Evolutionary conservation across 108 stramenopile species (phyloP).

Genomic region (Conticribra guillardii): DNA sequence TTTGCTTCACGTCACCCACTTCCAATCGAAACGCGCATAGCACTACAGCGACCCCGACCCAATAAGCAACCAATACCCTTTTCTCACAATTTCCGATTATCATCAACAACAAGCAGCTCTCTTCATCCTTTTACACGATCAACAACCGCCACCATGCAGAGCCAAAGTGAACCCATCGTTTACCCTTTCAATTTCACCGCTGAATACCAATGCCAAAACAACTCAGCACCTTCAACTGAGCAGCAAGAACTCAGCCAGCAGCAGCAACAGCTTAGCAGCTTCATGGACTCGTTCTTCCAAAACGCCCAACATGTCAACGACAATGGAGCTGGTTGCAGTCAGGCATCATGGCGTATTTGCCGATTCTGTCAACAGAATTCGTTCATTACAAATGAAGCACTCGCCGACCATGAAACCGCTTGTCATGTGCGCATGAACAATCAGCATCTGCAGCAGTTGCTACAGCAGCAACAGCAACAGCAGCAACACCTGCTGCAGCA

Average conservation of each 20-base stretch:
- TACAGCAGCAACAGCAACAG: conserved; percentile 26
- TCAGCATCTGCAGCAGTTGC: conserved; percentile 6
- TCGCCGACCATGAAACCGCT: conserved; percentile 2
- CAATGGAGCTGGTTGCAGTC: neutral
- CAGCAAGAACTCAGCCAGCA: too few species aligned
- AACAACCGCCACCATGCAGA: neutral
- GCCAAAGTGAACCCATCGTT: neutral
- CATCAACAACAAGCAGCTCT: neutral
- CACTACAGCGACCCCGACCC: neutral
- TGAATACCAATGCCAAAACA: neutral
- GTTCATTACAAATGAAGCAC: neutral
- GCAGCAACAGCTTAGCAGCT: neutral
- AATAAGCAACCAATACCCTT: too few species aligned
- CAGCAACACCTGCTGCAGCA: conserved; percentile 26
- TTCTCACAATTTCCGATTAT: neutral
- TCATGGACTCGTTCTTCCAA: neutral
- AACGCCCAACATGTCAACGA: neutral
- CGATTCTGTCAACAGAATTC: conserved; percentile 9
- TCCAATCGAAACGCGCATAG: too few species aligned
- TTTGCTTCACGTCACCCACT: too few species aligned
- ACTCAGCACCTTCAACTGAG: neutral
- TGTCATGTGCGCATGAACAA: neutral
- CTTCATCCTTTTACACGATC: neutral
- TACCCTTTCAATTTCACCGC: neutral
- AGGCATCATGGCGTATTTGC: neutral